Evolutionary conservation across 176 grass and related monocot species (phyloP).

Genomic region (Poa annua): DNA sequence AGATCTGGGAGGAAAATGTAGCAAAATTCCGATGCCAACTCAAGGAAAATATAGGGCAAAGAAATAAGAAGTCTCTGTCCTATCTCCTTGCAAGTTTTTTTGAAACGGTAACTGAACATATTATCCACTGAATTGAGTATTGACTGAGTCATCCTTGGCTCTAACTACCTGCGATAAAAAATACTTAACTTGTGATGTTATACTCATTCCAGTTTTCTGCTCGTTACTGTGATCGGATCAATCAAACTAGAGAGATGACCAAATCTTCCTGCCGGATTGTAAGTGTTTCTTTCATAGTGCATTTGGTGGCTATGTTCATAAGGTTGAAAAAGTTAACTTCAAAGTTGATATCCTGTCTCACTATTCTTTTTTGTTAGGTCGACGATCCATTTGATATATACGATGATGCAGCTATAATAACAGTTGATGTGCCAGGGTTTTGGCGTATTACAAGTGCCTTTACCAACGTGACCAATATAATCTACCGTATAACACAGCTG

Average conservation of each 20-base stretch:
- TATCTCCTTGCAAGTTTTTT: conserved; percentile 69
- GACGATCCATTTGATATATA: conserved; percentile 66
- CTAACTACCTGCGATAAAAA: no score
- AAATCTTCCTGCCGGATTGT: conserved; percentile 54
- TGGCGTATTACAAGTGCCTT: no score
- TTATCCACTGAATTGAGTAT: no score
- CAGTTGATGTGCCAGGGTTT: conserved; percentile 39
- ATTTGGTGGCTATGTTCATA: not conserved
- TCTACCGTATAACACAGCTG: no score
- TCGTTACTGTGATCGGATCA: no score
- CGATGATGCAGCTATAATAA: conserved; percentile 47
- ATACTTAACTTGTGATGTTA: not conserved
- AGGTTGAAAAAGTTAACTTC: conserved; percentile 7
- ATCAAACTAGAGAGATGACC: no score
- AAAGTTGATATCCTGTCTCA: no score
- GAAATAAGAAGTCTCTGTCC: conserved; percentile 63
- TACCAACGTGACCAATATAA: conserved; percentile 10
- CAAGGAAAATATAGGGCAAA: conserved; percentile 23
- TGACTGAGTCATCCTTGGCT: no score
- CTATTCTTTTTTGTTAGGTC: conserved; percentile 42
- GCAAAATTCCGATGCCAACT: conserved; percentile 50
- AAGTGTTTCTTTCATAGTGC: conserved; percentile 37
- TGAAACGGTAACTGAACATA: no score
- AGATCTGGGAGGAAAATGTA: conserved; percentile 65
- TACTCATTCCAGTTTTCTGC: conserved; percentile 54